Evolutionary conservation across 345 rosid genomes (phyloP).

Genomic region (Gossypium australe): DNA sequence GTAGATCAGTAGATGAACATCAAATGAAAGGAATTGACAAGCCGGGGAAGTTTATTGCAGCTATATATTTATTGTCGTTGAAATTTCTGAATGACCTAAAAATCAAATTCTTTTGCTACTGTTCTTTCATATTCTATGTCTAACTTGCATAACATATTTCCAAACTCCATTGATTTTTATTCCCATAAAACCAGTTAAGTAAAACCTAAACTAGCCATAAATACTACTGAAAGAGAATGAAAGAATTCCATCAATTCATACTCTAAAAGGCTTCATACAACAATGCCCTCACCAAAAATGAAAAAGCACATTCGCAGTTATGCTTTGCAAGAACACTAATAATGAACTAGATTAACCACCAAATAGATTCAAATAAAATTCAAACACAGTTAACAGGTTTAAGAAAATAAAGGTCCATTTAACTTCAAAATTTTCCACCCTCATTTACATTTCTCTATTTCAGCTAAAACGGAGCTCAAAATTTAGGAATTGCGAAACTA

Average conservation of each 20-base stretch:
- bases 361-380: background rate
- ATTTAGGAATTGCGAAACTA: background rate
- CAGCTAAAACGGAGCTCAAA: slow-evolving; percentile 7
- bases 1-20: background rate
- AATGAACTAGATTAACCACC: slow-evolving; percentile 1
- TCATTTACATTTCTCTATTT: background rate
- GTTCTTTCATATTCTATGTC: background rate
- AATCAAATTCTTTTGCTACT: background rate
- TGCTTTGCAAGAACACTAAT: background rate
- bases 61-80: background rate
- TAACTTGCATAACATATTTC: background rate
- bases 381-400: background rate
- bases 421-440: background rate
- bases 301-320: background rate
- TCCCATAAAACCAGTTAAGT: background rate
- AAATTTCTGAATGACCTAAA: background rate
- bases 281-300: background rate
- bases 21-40: background rate
- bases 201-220: background rate
- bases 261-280: background rate
- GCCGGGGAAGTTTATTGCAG: background rate
- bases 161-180: background rate
- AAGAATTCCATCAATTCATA: background rate
- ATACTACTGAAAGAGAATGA: background rate
- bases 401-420: background rate